Evolutionary conservation across 2,329 filamentous ascomycete species (phyloP).

Genomic region (Pestalotiopsis sp.): DNA sequence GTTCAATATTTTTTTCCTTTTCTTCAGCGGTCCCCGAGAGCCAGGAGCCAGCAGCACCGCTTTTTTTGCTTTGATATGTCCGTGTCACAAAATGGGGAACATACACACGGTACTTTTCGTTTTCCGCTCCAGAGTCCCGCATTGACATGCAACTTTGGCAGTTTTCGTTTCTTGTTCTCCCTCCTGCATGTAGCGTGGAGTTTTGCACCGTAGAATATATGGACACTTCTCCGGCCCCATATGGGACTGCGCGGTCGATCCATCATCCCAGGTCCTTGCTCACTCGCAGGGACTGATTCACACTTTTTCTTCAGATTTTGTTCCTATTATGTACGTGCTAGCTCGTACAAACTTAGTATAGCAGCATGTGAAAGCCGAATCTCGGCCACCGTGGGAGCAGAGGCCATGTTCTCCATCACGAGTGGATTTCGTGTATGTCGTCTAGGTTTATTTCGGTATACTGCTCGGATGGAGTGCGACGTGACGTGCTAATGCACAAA

Average conservation of each 20-base stretch:
- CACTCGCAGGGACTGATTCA: neutral
- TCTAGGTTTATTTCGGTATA: too few species aligned
- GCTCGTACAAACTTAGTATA: too few species aligned
- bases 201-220: too few species aligned
- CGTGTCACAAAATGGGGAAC: neutral
- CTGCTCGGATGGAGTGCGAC: too few species aligned
- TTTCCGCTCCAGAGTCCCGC: neutral
- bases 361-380: too few species aligned
- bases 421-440: too few species aligned
- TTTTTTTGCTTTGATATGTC: neutral
- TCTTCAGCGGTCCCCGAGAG: neutral
- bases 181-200: too few species aligned
- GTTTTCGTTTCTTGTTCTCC: neutral
- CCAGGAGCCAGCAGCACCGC: too few species aligned
- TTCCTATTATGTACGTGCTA: neutral
- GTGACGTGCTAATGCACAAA: too few species aligned
- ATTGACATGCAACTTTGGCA: neutral
- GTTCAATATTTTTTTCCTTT: neutral
- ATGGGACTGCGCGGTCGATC: neutral
- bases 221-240: too few species aligned
- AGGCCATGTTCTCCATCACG: too few species aligned
- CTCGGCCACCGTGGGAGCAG: too few species aligned
- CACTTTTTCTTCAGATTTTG: neutral
- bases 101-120: neutral
- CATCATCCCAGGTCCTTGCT: neutral